These are phyloP conservation scores for Phytopythium litorale DNA, from an alignment of 352 stramenopile species.

Conservation along the genomic window DNA sequence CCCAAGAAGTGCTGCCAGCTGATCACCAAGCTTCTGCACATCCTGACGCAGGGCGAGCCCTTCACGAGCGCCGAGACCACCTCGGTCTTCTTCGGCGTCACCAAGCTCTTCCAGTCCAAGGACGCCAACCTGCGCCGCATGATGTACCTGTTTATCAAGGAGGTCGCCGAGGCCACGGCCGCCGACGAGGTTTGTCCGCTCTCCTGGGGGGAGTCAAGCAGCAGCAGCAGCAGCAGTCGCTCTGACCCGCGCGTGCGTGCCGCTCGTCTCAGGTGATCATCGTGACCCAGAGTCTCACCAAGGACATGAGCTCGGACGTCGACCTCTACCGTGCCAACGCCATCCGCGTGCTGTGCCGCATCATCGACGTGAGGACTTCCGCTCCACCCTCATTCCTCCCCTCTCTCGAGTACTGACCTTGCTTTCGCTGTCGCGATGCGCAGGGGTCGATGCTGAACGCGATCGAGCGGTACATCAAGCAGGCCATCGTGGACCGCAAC, in stretches of 20 bases:
- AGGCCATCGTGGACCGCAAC: conserved; percentile 99
- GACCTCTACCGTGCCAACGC: conserved; percentile 99
- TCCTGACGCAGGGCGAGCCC: conserved; percentile 97
- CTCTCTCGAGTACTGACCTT: background rate
- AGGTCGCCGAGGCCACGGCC: conserved; percentile 92
- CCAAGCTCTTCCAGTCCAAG: conserved; percentile 99
- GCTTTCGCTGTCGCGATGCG: background rate
- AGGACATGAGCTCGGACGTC: conserved; percentile 98
- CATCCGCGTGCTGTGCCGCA: conserved; percentile 96
- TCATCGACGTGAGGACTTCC: conserved; percentile 76
- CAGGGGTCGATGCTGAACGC: conserved; percentile 88
- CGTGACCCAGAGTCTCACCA: conserved; percentile 98
- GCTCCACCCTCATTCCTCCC: background rate
- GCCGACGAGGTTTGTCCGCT: conserved; percentile 52
- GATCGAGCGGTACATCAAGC: conserved; percentile 98
- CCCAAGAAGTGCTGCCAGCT: conserved; percentile 98
- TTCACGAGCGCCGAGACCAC: conserved; percentile 95
- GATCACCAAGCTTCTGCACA: conserved; percentile 98
- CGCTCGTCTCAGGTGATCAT: conserved; percentile 95
- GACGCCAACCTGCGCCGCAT: conserved; percentile 97
- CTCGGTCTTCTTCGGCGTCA: conserved; percentile 99
- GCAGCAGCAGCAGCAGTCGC: too few relatives aligned
- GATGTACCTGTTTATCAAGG: conserved; percentile 99
- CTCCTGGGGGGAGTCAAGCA: too few relatives aligned
- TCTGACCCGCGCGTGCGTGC: background rate